Percentiles rank a stretch among this genome's conserved stretches.
These are phyloP conservation scores for Spinellus fusiger DNA, from an alignment of 192 early-diverging fungal species.

Conservation along the genomic window DNA sequence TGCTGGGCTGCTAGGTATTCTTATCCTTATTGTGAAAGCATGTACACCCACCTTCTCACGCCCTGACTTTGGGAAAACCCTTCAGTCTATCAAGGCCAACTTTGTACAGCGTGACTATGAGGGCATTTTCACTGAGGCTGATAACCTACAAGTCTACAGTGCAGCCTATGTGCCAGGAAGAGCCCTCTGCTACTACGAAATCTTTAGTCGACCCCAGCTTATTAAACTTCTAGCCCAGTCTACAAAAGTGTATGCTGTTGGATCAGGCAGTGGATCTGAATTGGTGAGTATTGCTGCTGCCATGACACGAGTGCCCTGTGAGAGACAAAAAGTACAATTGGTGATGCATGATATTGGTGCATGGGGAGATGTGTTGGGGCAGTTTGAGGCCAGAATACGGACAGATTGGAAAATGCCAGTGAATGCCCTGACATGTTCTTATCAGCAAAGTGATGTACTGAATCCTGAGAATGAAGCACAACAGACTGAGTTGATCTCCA, in stretches of 20 bases:
- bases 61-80: slow-evolving; percentile 51
- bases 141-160: slow-evolving; percentile 75
- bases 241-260: slow-evolving; percentile 59
- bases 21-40: slow-evolving; percentile 58
- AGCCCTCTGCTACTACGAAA: slow-evolving; percentile 76
- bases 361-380: slow-evolving; percentile 47
- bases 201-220: slow-evolving; percentile 56
- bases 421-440: slow-evolving; percentile 46
- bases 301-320: slow-evolving; percentile 38
- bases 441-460: slow-evolving; percentile 56
- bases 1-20: slow-evolving; percentile 35
- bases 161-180: slow-evolving; percentile 83
- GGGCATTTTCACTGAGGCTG: slow-evolving; percentile 71
- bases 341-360: slow-evolving; percentile 61
- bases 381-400: slow-evolving; percentile 48
- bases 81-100: slow-evolving; percentile 74
- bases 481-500: slow-evolving; percentile 47
- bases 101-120: slow-evolving; percentile 80
- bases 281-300: slow-evolving; percentile 75
- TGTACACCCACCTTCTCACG: slow-evolving; percentile 52
- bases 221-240: slow-evolving; percentile 37
- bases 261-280: slow-evolving; percentile 84
- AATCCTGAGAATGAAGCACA: slow-evolving; percentile 32
- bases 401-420: slow-evolving; percentile 45
- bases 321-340: slow-evolving; percentile 34